Base-by-base conservation (phyloP, 305 asterid species). In the Stenogyne calaminthoides region DNA sequence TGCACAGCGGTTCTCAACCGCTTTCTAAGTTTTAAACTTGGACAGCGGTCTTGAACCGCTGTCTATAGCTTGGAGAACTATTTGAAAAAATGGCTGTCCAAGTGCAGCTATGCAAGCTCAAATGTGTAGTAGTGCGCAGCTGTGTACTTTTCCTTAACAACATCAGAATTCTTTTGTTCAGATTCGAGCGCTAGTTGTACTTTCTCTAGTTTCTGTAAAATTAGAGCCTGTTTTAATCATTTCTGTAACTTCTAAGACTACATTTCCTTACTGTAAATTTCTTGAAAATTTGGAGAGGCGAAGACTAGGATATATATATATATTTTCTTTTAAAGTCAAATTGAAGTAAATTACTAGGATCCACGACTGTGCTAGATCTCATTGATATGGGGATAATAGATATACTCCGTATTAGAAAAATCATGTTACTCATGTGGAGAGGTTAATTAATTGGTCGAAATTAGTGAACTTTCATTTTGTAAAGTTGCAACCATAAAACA, bases 121-220 rank as follows among this genome's bases (percentile, higher is more conserved):
- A n/a, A n/a, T n/a, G n/a, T n/a, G n/a, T n/a, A n/a, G n/a, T n/a
- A n/a, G n/a, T n/a, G n/a, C n/a, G n/a, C n/a, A 63, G 86, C 82
- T 69, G 84, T 85, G 80, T 88, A 83, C 57, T 81, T 84, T 29
- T 71, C 92, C 83, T 86, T 86, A 9, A 82, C 74, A 69, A 78
- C 72, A 47, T 87, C 84, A 18, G 78, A 81, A 27, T 40, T 72
- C 74, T 78, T 85, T 68, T 83, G 86, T 80, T 83, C 92, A 11
- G 84, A 73, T 76, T 88, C 80, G 39, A 74, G 76, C 1, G 83
- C 76, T 46, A 65, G 71, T 71, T 85, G 87, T 69, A 74, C 86
- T 78, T 85, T 92, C 68, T 83, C 89, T 46, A 82, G 86, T 84
- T 90, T 92, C 96, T 92, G 89, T 55, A 60, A 71, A 74, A 72